Percentiles rank a stretch among this genome's conserved stretches.
These are phyloP conservation scores for Eutrema japonicum DNA, from an alignment of 345 rosid species.

Conservation along the genomic window DNA sequence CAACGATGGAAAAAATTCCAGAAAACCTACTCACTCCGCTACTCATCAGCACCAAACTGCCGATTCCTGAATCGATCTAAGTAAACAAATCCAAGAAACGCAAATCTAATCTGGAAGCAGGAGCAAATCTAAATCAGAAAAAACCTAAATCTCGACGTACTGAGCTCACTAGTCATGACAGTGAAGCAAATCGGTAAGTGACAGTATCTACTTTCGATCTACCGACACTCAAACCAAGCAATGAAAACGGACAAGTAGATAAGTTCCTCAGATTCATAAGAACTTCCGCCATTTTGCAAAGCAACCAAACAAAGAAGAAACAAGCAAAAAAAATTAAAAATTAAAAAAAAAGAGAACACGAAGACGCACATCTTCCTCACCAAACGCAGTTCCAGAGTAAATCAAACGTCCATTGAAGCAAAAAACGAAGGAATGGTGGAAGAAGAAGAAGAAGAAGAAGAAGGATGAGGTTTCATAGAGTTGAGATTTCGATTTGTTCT, in stretches of 20 bases:
- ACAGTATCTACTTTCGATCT: conserved; percentile 30
- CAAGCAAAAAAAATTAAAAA: neutral
- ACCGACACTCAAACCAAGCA: conserved; percentile 40
- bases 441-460: conserved; percentile 21
- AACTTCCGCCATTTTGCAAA: conserved; percentile 33
- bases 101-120: conserved; percentile 10
- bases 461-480: conserved; percentile 40
- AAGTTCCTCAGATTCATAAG: conserved; percentile 33
- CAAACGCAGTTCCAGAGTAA: conserved; percentile 27
- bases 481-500: conserved; percentile 39
- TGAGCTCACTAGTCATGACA: conserved; percentile 35
- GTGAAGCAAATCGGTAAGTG: conserved; percentile 31
- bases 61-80: conserved; percentile 30
- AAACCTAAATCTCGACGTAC: conserved; percentile 34
- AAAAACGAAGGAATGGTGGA: conserved; percentile 16
- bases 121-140: conserved; percentile 29
- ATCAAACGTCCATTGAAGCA: conserved; percentile 54
- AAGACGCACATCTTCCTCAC: conserved; percentile 28
- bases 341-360: neutral
- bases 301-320: conserved; percentile 45
- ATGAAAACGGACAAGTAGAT: conserved; percentile 5
- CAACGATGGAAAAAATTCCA: neutral
- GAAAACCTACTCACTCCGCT: neutral
- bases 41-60: neutral
- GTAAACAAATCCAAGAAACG: conserved; percentile 26